Evolutionary conservation across 169 alveolate species (phyloP), one percentile per base, ranked within the genome.

Genomic region (Plasmodium vivax): DNA sequence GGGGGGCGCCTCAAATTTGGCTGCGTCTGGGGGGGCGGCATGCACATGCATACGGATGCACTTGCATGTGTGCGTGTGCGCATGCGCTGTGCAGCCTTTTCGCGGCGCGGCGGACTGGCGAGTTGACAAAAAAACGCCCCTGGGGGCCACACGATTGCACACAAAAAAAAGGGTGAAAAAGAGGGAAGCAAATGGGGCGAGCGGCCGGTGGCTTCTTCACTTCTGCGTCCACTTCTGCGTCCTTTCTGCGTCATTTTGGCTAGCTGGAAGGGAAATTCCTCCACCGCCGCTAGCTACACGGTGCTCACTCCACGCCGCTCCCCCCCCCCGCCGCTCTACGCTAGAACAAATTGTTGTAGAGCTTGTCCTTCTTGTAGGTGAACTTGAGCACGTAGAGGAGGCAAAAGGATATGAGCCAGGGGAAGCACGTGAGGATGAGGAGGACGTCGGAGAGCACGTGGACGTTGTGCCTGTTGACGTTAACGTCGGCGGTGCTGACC

Each of bases 301-400:
- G n/a, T n/a, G n/a, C n/a, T n/a, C n/a, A n/a, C n/a, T n/a, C n/a
- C n/a, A n/a, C n/a, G n/a, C n/a, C n/a, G n/a, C n/a, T n/a, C n/a
- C n/a, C n/a, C n/a, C n/a, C n/a, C n/a, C 14, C 14, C 19, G 27
- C 38, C 77, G 32, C 6, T 36, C 16, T 38, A 36, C 30, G 23
- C 79, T 85, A 85, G 47, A 85, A 45, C 80, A 85, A 74, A 85
- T 85, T 85, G 45, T 85, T 85, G 45, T 85, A 85, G 30, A 85
- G 23, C 80, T 85, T 85, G 54, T 85, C 93, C 32, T 85, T 85
- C 62, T 85, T 85, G 80, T 85, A 85, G 58, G 93, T 85, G 75
- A 47, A 85, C 80, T 85, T 85, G 30, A 85, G 93, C 58, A 77
- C 62, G 62, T 85, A 74, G 56, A 85, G 62, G 80, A 85, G 93